Evolutionary conservation across 257 asterid genomes (phyloP), one percentile per base, ranked within the genome.

Genomic region (Handroanthus guayacan): DNA sequence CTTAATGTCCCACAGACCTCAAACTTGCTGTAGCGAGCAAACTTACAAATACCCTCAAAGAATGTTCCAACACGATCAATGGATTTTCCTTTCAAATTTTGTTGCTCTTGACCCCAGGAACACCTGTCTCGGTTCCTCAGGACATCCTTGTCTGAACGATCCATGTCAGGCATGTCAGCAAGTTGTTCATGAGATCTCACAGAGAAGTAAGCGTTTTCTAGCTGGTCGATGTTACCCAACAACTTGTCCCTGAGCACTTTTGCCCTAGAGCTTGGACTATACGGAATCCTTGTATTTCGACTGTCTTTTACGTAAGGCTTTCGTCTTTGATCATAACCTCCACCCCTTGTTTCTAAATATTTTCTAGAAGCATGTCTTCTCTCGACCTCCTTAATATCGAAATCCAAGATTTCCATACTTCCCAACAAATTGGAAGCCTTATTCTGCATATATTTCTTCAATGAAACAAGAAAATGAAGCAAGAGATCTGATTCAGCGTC

Each of bases 21-120:
- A 74, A 89, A 85, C 52, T 72, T 85, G 75, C 67, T 74, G 36
- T 80, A 84, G 3, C 83, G 85, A 69, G 92, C 87, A 79, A 73
- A 85, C 72, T 87, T 85, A 31, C 92, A 87, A 36, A 89, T 3
- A 50, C 91, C 87, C 12, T 89, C 85, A 6, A 87, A 87, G 68
- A 85, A 87, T 5, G 60, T 71, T 41, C 82, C 87, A 39, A 86
- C 56, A 50, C 62, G 78, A 61, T 84, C 82, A 5, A 16, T 66
- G 17, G 51, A 17, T 18, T 60, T 80, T 9, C 71, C 79, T 60
- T 76, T 66, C 3, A 9, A 54, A 3, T 13, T 43, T 2, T 6
- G 14, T 61, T 38, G 63, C 58, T 57, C 38, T 67, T 51, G 58
- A 57, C n/a, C 60, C 50, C 4, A 17, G 17, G 66, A 64, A 68